Base-by-base conservation (phyloP, 2,329 filamentous ascomycete genomes). In the Decorospora gaudefroyi region DNA sequence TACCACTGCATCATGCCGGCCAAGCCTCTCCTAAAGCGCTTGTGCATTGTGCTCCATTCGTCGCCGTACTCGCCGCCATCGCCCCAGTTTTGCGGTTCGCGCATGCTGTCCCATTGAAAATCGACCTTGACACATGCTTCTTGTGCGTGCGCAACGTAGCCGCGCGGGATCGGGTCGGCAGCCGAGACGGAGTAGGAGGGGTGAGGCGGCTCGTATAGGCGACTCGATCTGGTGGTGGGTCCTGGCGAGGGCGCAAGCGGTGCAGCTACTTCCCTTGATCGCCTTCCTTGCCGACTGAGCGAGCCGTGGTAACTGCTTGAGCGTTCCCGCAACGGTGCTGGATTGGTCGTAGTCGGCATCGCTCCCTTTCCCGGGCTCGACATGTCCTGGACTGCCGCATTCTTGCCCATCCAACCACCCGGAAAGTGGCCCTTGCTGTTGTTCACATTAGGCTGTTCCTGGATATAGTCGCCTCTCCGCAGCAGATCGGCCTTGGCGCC, bases 1-100 rank as follows among this genome's bases (percentile, higher is more conserved):
- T 99, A 99, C 88, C 90, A 97, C 46, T 86, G 80, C 9, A 96
- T 76, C 74, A 96, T 80, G 30, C 83, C 82, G 54, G 88, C 84
- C 26, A 96, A 71, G 1, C 92, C 92, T 49, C 78, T 82, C 25
- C 90, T 81, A 62, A 97, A 96, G 15, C 93, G 82, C 65, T 85
- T 86, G 71, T 99, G 93, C 93, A 99, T 97, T 3, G 84, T 78
- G 19, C 89, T 87, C 93, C 93, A 99, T 71, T 97, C 93, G 70
- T 99, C 93, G 1, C 89, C 90, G 59, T 89, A 88, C 29, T 86
- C 80, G 26, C 92, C 93, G 7, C 92, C 92, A 60, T 90, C 85
- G 5, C 91, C 92, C 87, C 93, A 97, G 51, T 85, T 78, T 29
- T 89, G 78, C 0, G 88, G 83, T 2, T 80, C 75, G 10, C 87